A percentile compares a stretch with the other conserved stretches of the same genome.
Evolutionary conservation across 306 rosid species (phyloP).

Genomic region (Prunus mira): DNA sequence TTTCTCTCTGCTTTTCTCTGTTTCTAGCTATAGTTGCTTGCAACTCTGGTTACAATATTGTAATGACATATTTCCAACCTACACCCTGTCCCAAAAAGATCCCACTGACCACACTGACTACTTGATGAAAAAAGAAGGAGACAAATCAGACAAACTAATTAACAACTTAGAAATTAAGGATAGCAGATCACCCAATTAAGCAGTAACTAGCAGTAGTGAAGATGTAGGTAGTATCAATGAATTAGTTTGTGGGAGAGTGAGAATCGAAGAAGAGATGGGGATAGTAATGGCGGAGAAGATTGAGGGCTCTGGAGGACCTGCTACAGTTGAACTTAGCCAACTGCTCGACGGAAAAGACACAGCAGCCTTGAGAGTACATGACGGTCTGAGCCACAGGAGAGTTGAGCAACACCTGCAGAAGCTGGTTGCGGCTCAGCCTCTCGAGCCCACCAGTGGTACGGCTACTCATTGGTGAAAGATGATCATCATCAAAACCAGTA

Average conservation of each 20-base stretch:
- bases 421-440: conserved; percentile 59
- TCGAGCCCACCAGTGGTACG: conserved; percentile 31
- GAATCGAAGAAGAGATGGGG: background rate
- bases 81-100: background rate
- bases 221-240: too few species aligned
- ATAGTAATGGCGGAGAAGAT: background rate
- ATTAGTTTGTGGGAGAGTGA: background rate
- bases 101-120: background rate
- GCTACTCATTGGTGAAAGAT: too few species aligned
- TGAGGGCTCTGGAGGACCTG: background rate
- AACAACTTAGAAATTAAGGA: background rate
- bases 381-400: conserved; percentile 72
- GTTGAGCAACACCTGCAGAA: conserved; percentile 65
- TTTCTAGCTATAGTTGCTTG: background rate
- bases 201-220: too few species aligned
- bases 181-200: background rate
- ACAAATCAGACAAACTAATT: background rate
- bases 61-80: background rate
- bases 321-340: conserved; percentile 28
- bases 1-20: background rate
- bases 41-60: background rate
- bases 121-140: background rate
- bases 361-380: conserved; percentile 55
- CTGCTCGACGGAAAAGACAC: conserved; percentile 71
- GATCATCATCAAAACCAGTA: background rate